Conservation (phyloP, 352 stramenopile genomes). For the Blastocystis hominis region DNA sequence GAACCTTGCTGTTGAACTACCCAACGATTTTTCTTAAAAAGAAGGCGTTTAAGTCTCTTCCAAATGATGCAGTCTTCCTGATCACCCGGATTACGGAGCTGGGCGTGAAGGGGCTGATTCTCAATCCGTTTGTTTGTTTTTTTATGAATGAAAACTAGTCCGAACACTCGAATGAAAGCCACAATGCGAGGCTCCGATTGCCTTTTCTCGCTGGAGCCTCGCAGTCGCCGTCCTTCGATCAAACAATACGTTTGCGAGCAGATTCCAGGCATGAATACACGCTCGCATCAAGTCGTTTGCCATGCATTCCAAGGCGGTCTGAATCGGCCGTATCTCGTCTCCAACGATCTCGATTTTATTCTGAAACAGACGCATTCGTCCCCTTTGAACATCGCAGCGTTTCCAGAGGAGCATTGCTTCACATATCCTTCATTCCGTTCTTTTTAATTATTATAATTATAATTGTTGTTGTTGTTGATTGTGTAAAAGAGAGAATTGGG, state of each 20-base stretch:
- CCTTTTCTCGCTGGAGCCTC: background rate
- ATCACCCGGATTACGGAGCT: slow-evolving; percentile 8
- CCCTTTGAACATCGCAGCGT: background rate
- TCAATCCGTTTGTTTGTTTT: slow-evolving; percentile 16
- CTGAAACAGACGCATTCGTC: background rate
- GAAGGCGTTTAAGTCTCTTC: background rate
- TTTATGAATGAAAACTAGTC: background rate
- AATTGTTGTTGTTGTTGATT: too few relatives aligned
- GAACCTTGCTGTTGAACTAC: slow-evolving; percentile 27
- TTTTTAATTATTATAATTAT: too few relatives aligned
- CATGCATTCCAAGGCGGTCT: background rate
- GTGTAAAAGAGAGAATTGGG: background rate
- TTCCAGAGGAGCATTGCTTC: background rate
- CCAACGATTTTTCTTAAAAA: background rate
- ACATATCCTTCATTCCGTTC: slow-evolving; percentile 12
- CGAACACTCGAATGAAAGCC: background rate
- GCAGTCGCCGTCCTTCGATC: background rate
- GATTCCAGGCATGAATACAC: background rate
- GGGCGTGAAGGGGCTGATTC: slow-evolving; percentile 2
- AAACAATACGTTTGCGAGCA: background rate
- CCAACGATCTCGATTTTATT: background rate
- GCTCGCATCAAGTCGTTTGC: background rate
- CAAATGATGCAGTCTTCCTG: background rate
- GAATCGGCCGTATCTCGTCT: background rate
- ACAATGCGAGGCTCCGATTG: background rate